Evolutionary conservation across 2,329 filamentous ascomycete genomes (phyloP).

Genomic region (Pestalotiopsis sp.): DNA sequence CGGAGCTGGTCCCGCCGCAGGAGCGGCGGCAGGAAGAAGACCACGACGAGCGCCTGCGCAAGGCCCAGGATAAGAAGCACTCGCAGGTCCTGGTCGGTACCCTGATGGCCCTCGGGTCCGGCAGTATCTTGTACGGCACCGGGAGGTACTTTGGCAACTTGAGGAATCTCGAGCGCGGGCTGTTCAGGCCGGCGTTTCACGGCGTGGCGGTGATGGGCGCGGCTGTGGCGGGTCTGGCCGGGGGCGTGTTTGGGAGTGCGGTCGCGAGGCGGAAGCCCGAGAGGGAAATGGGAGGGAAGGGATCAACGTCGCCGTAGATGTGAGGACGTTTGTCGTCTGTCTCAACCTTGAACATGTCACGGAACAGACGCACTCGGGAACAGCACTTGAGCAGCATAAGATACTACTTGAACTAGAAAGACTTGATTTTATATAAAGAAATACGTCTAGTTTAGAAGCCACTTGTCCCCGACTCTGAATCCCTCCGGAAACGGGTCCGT

Average conservation of each 20-base stretch:
- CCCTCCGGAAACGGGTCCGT: conserved; percentile 45
- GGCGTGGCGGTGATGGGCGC: conserved; percentile 32
- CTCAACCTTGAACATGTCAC: too few species aligned
- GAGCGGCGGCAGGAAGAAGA: conserved; percentile 16
- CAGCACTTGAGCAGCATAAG: too few species aligned
- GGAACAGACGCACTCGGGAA: too few species aligned
- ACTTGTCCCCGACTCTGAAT: conserved; percentile 31
- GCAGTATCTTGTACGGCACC: conserved; percentile 49
- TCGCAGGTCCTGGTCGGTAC: conserved; percentile 40
- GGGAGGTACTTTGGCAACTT: conserved; percentile 48
- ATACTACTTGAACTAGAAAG: neutral
- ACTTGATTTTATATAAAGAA: neutral
- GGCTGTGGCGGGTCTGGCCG: conserved; percentile 31
- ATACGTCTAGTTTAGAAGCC: neutral
- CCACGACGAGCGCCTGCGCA: conserved; percentile 14
- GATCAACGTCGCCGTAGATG: neutral
- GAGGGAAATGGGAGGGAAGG: conserved; percentile 13
- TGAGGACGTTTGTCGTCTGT: neutral
- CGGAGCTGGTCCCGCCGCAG: conserved; percentile 23
- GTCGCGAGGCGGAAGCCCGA: conserved; percentile 23
- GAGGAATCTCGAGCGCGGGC: conserved; percentile 41
- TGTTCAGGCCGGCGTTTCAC: conserved; percentile 39
- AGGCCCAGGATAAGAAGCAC: conserved; percentile 29
- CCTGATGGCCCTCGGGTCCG: conserved; percentile 46
- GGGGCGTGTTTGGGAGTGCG: conserved; percentile 30